phyloP scores from a whole-genome alignment of 805 yeast genomes.

The Candida jianshihensis region DNA sequence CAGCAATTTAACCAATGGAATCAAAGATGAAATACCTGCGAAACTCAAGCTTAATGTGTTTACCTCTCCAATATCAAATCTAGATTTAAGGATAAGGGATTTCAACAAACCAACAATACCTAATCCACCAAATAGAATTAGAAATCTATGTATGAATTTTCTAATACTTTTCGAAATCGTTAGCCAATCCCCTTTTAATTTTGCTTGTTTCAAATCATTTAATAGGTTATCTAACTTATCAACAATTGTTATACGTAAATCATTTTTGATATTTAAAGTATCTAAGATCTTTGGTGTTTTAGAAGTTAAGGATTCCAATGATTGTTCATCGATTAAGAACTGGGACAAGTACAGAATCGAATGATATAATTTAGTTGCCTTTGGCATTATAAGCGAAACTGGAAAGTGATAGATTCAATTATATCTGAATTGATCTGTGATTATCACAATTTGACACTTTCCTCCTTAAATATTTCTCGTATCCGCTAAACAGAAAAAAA shows the following conservation, averaged over 20 bases:
- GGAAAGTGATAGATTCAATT: too few relatives aligned
- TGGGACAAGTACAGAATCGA: not conserved
- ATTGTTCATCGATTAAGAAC: not conserved
- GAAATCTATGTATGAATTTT: constrained; percentile 6
- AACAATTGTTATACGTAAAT: not conserved
- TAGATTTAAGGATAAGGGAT: constrained; percentile 1
- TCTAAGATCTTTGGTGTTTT: not conserved
- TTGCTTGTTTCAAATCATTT: not conserved
- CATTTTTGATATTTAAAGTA: not conserved
- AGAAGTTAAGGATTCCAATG: not conserved
- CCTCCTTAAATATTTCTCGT: too few relatives aligned
- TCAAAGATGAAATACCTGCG: constrained; percentile 1
- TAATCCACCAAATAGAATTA: constrained; percentile 8
- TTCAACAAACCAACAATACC: constrained; percentile 2
- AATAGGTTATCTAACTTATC: not conserved
- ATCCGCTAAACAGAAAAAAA: too few relatives aligned
- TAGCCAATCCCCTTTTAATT: not conserved
- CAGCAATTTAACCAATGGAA: constrained; percentile 3
- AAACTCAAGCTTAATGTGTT: not conserved
- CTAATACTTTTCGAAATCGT: constrained; percentile 2
- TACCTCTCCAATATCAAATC: not conserved
- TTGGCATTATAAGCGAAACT: too few relatives aligned
- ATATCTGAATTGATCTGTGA: too few relatives aligned
- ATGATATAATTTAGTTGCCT: not conserved
- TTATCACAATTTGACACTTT: too few relatives aligned